phyloP scores from a whole-genome alignment of 2,329 filamentous ascomycete species.

The Ascochyta rabiei region DNA sequence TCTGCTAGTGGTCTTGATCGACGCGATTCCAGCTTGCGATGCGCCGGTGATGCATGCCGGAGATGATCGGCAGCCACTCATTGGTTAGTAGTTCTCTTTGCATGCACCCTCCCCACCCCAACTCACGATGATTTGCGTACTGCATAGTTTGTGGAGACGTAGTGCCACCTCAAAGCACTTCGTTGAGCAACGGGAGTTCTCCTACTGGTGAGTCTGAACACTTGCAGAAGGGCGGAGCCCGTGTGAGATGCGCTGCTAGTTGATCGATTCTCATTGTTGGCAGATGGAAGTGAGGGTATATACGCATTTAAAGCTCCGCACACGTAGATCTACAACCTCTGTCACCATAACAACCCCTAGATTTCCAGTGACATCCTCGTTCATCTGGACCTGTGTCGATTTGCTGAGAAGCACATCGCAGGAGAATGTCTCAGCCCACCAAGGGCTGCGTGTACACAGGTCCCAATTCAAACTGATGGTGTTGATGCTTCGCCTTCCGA shows the following conservation, averaged over 20 bases:
- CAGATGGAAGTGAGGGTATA: background rate
- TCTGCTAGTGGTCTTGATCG: constrained; percentile 3
- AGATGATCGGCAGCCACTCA: constrained; percentile 1
- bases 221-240: background rate
- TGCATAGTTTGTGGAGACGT: background rate
- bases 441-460: background rate
- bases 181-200: background rate
- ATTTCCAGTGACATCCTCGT: background rate
- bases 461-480: background rate
- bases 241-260: background rate
- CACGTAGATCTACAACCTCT: background rate
- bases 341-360: background rate
- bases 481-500: background rate
- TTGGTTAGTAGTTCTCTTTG: background rate
- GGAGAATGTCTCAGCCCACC: background rate
- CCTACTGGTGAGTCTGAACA: background rate
- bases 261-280: background rate
- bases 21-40: constrained; percentile 8
- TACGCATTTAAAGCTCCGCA: background rate
- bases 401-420: background rate
- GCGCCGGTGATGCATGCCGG: constrained; percentile 11
- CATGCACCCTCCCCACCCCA: constrained; percentile 8
- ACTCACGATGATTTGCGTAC: background rate
- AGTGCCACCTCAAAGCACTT: background rate
- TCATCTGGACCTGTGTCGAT: background rate